Base-by-base conservation (phyloP, 352 stramenopile genomes). In the Phytophthora tubulina region DNA sequence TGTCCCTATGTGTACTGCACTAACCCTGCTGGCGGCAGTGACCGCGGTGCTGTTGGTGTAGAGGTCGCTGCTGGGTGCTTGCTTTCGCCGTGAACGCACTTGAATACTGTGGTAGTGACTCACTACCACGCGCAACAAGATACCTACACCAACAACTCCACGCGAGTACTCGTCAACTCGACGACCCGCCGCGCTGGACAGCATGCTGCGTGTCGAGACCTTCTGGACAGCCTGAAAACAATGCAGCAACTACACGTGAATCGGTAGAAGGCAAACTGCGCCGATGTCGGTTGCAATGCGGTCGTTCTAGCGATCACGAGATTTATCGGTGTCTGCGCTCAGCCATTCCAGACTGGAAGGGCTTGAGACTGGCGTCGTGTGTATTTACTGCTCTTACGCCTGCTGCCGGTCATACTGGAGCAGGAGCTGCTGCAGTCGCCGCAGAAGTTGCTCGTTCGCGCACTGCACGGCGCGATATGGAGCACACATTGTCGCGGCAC, bases 391-490 rank as follows among this genome's bases (percentile, higher is more conserved):
- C 27, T n/a, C 21, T 39, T 55, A 64, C 44, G 15, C 32, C 15
- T 69, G 17, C 14, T 70, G 13, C 11, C 58, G 44, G n/a, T 69
- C 42, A 15, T 75, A 75, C 42, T 67, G 46, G 4, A 33, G 10
- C 42, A 89, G 52, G n/a, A 91, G 68, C 62, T 73, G 48, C 67
- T 82, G 68, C 45, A 90, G 59, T 1, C 72, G 76, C 5, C 50
- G 54, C 17, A 89, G 60, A 53, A 90, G 80, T 73, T 88, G 78
- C 66, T 86, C 81, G 70, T 89, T 89, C 8, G 45, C 57, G 59
- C 84, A 84, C 38, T 79, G 49, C 11, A 74, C 51, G 17, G 61
- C 8, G 2, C 46, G 35, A 50, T 85, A 91, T 38, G 81, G 83
- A n/a, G 73, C 50, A 8, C 42, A 51, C 62, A 90, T n/a, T 14